Percentiles rank a stretch among this genome's conserved stretches.
phyloP scores from a whole-genome alignment of 2,329 filamentous ascomycete species.

The Venturia asperata region DNA sequence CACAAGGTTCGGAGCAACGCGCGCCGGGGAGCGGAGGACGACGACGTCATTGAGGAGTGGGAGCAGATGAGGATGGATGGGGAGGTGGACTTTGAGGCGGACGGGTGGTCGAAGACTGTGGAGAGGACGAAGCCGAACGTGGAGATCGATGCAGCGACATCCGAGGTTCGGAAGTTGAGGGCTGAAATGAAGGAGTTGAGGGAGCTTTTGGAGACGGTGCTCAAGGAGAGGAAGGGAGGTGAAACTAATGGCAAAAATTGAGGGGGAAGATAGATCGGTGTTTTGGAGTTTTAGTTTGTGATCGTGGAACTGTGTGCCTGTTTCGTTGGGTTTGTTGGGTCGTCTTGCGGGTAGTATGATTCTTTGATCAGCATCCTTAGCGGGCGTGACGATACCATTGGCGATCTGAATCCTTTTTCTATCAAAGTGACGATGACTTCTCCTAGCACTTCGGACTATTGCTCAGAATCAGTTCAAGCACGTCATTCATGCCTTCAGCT shows the following conservation, averaged over 20 bases:
- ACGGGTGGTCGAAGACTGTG: slow-evolving; percentile 80
- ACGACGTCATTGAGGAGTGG: slow-evolving; percentile 87
- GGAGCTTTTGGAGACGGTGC: slow-evolving; percentile 22
- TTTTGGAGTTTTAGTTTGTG: background rate
- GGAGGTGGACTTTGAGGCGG: slow-evolving; percentile 77
- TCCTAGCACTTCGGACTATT: too few species aligned
- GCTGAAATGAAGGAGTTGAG: slow-evolving; percentile 41
- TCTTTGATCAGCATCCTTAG: background rate
- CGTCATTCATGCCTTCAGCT: too few species aligned
- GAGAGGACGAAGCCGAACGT: slow-evolving; percentile 71
- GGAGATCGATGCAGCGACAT: slow-evolving; percentile 66
- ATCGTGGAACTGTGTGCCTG: background rate
- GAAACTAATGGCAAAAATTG: background rate
- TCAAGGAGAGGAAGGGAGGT: slow-evolving; percentile 15
- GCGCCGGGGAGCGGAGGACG: slow-evolving; percentile 74
- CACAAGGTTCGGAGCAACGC: slow-evolving; percentile 65
- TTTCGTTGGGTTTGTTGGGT: background rate
- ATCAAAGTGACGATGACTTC: background rate
- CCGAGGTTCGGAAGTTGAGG: slow-evolving; percentile 49
- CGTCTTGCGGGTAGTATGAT: background rate
- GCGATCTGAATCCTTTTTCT: background rate
- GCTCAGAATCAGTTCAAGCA: too few species aligned
- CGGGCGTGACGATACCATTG: background rate
- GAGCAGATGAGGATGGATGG: slow-evolving; percentile 68
- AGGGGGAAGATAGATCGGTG: background rate